These are phyloP conservation scores for Bromus sterilis DNA, from an alignment of 176 grass and related monocot species.

Conservation along the genomic window DNA sequence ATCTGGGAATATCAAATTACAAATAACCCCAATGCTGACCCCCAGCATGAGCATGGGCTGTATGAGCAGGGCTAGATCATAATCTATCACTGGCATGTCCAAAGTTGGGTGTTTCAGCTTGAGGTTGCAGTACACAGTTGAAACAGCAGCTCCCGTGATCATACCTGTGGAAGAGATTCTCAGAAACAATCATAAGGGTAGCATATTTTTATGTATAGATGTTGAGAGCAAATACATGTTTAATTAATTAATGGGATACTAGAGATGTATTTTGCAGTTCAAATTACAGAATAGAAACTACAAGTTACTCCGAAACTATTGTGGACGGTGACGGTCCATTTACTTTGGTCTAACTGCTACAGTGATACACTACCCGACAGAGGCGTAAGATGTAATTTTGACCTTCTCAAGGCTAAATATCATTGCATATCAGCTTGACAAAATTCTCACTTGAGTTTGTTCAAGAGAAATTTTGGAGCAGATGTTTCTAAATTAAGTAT, in stretches of 20 bases:
- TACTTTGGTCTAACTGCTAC: background rate
- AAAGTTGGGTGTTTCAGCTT: slow-evolving; percentile 61
- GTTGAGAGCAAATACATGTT: background rate
- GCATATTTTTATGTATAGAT: background rate
- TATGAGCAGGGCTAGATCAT: slow-evolving; percentile 70
- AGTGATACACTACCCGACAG: background rate
- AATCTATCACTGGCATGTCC: slow-evolving; percentile 74
- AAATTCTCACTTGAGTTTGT: too few relatives aligned
- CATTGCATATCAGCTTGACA: too few relatives aligned
- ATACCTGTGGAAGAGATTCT: slow-evolving; percentile 41
- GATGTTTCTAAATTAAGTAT: too few relatives aligned
- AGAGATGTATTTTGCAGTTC: background rate
- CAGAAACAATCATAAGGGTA: background rate
- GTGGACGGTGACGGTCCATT: too few relatives aligned
- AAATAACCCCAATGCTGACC: slow-evolving; percentile 67
- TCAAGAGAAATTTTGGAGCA: too few relatives aligned
- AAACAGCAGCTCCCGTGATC: slow-evolving; percentile 68
- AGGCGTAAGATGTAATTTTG: background rate
- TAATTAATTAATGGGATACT: background rate
- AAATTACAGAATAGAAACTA: background rate
- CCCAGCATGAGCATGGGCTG: slow-evolving; percentile 92
- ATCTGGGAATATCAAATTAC: slow-evolving; percentile 64
- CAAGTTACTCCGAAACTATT: background rate
- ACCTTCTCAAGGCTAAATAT: background rate
- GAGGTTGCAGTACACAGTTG: slow-evolving; percentile 83